phyloP scores from a whole-genome alignment of 176 grass and related monocot genomes.

The Oryza glaberrima region DNA sequence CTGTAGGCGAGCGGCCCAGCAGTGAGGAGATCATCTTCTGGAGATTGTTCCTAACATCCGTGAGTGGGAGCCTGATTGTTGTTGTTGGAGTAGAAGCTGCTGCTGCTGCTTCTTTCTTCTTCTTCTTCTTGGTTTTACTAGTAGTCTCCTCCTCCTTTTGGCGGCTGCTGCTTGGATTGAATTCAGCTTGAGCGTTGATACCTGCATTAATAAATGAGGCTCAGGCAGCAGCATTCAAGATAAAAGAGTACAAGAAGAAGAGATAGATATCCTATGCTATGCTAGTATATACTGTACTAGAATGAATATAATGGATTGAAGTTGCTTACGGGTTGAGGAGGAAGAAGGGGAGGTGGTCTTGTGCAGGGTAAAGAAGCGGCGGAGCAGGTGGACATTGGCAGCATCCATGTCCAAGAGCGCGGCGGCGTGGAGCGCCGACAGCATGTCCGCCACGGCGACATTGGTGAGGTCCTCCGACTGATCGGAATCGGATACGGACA shows the following conservation, averaged over 20 bases:
- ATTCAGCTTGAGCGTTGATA: not conserved
- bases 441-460: conserved; percentile 23
- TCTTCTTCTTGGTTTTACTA: conserved; percentile 21
- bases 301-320: no score
- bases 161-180: not conserved
- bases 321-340: not conserved
- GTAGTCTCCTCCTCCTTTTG: not conserved
- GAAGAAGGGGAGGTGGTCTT: not conserved
- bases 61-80: conserved; percentile 47
- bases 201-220: not conserved
- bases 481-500: no score
- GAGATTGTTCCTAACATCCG: conserved; percentile 70
- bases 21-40: conserved; percentile 69
- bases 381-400: not conserved
- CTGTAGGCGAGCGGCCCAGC: conserved; percentile 26
- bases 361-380: conserved; percentile 34
- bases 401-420: not conserved
- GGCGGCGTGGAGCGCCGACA: conserved; percentile 30
- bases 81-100: not conserved
- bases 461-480: not conserved
- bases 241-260: no score
- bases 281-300: no score
- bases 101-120: not conserved
- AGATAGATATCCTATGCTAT: no score
- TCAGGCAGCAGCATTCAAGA: no score